A percentile compares a stretch with the other conserved stretches of the same genome.
Conservation (phyloP, 2,329 filamentous ascomycete species). For the Xylariales sp. region DNA sequence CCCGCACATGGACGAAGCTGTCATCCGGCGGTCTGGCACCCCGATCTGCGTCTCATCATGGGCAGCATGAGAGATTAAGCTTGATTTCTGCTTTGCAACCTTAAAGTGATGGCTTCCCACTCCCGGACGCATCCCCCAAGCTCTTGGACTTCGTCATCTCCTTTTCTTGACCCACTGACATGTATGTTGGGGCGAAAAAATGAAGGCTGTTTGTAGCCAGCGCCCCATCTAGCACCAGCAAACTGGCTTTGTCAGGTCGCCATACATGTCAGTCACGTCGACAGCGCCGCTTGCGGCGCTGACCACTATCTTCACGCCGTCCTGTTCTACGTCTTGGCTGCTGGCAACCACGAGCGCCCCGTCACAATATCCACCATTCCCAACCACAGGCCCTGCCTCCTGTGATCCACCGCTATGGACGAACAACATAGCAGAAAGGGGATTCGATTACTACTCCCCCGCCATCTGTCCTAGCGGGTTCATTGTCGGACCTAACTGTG, state of each 20-base stretch:
- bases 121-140: too few relatives aligned
- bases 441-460: constrained; percentile 35
- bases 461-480: constrained; percentile 34
- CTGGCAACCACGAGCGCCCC: constrained; percentile 30
- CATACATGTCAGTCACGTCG: constrained; percentile 2
- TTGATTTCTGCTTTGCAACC: too few relatives aligned
- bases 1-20: background rate
- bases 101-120: too few relatives aligned
- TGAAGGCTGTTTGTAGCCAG: too few relatives aligned
- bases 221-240: too few relatives aligned
- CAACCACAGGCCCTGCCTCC: constrained; percentile 21
- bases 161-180: too few relatives aligned
- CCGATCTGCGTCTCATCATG: too few relatives aligned
- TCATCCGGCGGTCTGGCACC: background rate
- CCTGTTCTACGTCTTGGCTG: constrained; percentile 34
- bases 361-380: constrained; percentile 32
- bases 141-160: too few relatives aligned
- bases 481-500: constrained; percentile 24
- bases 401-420: constrained; percentile 32
- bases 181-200: too few relatives aligned
- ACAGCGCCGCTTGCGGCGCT: constrained; percentile 29
- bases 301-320: constrained; percentile 34
- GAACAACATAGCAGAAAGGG: constrained; percentile 26
- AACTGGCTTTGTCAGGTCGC: too few relatives aligned
- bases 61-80: too few relatives aligned